Percentiles rank a stretch among this genome's conserved stretches.
phyloP scores from a whole-genome alignment of 2,329 filamentous ascomycete genomes.

The Nigrospora osmanthi region DNA sequence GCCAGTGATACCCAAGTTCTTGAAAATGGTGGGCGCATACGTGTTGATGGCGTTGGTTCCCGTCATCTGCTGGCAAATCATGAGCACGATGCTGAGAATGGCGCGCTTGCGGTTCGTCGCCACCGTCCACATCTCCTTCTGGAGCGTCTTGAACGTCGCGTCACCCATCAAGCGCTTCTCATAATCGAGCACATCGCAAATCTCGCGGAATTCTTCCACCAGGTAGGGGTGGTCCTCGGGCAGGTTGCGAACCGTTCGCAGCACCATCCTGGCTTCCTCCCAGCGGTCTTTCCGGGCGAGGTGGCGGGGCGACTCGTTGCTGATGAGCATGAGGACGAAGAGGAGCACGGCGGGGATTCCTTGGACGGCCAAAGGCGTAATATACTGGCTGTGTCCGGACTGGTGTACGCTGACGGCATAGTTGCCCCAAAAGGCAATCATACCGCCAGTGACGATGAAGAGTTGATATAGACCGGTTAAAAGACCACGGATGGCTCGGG shows the following conservation, averaged over 20 bases:
- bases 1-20: slow-evolving; percentile 28
- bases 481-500: slow-evolving; percentile 33
- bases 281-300: slow-evolving; percentile 56
- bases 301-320: slow-evolving; percentile 58
- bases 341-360: slow-evolving; percentile 54
- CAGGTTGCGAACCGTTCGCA: slow-evolving; percentile 49
- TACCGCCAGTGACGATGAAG: slow-evolving; percentile 35
- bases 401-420: slow-evolving; percentile 35
- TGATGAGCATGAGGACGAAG: slow-evolving; percentile 51
- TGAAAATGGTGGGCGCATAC: slow-evolving; percentile 24
- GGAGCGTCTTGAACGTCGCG: slow-evolving; percentile 45
- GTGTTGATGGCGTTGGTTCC: slow-evolving; percentile 35
- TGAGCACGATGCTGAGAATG: slow-evolving; percentile 49
- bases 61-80: slow-evolving; percentile 69
- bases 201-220: slow-evolving; percentile 53
- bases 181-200: slow-evolving; percentile 51
- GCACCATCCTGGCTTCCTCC: slow-evolving; percentile 49
- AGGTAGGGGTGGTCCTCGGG: slow-evolving; percentile 43
- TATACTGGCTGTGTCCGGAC: slow-evolving; percentile 28
- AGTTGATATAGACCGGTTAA: slow-evolving; percentile 36
- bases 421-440: slow-evolving; percentile 42
- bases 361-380: slow-evolving; percentile 56
- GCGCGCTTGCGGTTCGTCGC: slow-evolving; percentile 56
- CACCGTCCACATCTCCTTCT: slow-evolving; percentile 57
- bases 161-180: slow-evolving; percentile 51